Base-by-base conservation (phyloP, 768 basidiomycete genomes). In the Trametes elegans region DNA sequence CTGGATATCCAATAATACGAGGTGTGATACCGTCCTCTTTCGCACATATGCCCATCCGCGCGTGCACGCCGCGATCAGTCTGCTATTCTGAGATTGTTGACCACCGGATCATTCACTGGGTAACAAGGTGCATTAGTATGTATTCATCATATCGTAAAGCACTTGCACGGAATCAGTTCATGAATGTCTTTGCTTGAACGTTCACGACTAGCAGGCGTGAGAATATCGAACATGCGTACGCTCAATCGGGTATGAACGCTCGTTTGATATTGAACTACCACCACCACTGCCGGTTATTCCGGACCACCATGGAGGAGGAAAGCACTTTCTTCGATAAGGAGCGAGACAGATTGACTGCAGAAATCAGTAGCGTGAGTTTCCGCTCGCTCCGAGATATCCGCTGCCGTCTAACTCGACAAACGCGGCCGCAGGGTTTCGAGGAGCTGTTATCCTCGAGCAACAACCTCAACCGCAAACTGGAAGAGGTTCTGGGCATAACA, bases 401-500 rank as follows among this genome's bases (percentile, higher is more conserved):
- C 3, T 52, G 16, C 31, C 27, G 8, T 26, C n/a, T 35, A 18
- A 28, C 8, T 19, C 53, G 10, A 32, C n/a, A n/a, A 14, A 11
- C 23, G 14, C 28, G n/a, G 5, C 5, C 27, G 8, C 63, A 90
- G 93, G 89, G 86, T 18, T 96, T 96, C 64, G 94, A 96, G 65
- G 90, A 93, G 58, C 70, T 96, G 3, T 74, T 98, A 16, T 87
- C 87, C 4, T 85, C 89, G 8, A 86, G 88, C 55, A 98, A 98
- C 64, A 81, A 81, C 24, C 73, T 94, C 19, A 96, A 96, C 68
- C 83, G 93, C 58, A 94, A 93, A 66, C 79, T 96, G 16, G 94
- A 98, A 70, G 93, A 97, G 67, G 92, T 94, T 2, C 74, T 88
- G 23, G 90, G 90, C 9, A 95, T 96, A 83, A 93, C 94, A 5